Evolutionary conservation across 768 basidiomycete species (phyloP).

Genomic region (Lenzites betulinus): DNA sequence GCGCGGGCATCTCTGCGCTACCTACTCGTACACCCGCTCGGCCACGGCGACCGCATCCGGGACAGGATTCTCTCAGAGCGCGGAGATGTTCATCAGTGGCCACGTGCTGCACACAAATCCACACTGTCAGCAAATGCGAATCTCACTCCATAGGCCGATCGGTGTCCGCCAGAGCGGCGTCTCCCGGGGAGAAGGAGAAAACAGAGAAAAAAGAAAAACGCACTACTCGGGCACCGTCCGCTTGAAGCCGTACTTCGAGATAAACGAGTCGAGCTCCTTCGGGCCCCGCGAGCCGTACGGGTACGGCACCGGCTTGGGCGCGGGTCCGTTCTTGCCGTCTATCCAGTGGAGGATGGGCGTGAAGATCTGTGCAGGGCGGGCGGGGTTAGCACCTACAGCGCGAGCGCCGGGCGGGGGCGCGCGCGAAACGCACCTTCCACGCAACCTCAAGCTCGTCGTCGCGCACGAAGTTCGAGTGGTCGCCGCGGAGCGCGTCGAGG

Average conservation of each 20-base stretch:
- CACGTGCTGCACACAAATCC: slow-evolving; percentile 52
- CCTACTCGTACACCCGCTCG: slow-evolving; percentile 20
- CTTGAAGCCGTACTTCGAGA: slow-evolving; percentile 74
- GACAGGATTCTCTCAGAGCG: slow-evolving; percentile 48
- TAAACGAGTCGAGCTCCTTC: slow-evolving; percentile 75
- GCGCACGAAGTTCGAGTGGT: slow-evolving; percentile 98
- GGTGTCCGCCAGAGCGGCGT: no score
- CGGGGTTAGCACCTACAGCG: not conserved
- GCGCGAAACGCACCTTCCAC: slow-evolving; percentile 75
- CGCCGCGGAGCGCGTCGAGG: slow-evolving; percentile 94
- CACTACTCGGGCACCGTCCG: slow-evolving; percentile 72
- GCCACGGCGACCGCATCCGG: not conserved
- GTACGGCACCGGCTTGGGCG: slow-evolving; percentile 76
- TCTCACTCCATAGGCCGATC: no score
- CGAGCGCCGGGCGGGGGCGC: not conserved
- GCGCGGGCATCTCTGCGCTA: not conserved
- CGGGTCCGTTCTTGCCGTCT: slow-evolving; percentile 68
- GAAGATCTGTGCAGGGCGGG: slow-evolving; percentile 65
- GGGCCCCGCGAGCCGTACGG: slow-evolving; percentile 97
- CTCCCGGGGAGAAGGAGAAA: not conserved
- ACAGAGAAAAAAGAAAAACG: slow-evolving; percentile 36
- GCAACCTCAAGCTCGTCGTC: slow-evolving; percentile 97
- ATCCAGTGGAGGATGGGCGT: slow-evolving; percentile 97
- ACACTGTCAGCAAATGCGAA: not conserved
- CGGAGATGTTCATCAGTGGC: slow-evolving; percentile 72